A percentile compares a stretch with the other conserved stretches of the same genome.
Evolutionary conservation across 371 early-diverging fungal species (phyloP).

Genomic region (Rhizomucor miehei): DNA sequence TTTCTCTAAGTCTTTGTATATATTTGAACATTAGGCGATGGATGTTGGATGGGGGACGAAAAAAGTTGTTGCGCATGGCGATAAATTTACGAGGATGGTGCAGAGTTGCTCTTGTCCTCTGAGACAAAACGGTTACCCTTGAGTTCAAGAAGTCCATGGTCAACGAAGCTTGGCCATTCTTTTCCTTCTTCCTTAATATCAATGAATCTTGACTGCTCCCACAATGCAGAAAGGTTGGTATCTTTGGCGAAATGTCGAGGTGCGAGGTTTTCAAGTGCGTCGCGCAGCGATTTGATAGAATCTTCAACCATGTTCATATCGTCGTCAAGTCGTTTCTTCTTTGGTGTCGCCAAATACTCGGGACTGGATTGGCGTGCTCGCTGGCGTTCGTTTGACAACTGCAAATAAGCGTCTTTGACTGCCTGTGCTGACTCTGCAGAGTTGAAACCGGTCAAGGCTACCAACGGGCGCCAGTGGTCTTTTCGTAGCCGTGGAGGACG

Average conservation of each 20-base stretch:
- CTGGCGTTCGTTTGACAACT: slow-evolving; percentile 39
- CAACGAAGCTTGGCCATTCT: slow-evolving; percentile 43
- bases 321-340: slow-evolving; percentile 40
- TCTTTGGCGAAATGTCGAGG: slow-evolving; percentile 18
- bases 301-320: slow-evolving; percentile 39
- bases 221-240: slow-evolving; percentile 33
- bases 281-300: slow-evolving; percentile 37
- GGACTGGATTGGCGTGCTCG: slow-evolving; percentile 28
- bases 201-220: slow-evolving; percentile 30
- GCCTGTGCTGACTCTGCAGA: slow-evolving; percentile 50
- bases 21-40: too few relatives aligned
- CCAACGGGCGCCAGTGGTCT: slow-evolving; percentile 61
- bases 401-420: slow-evolving; percentile 57
- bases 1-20: too few relatives aligned
- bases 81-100: too few relatives aligned
- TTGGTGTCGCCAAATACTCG: slow-evolving; percentile 43
- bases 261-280: slow-evolving; percentile 34
- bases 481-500: slow-evolving; percentile 53
- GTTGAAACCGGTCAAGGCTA: slow-evolving; percentile 53
- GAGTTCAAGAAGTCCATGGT: slow-evolving; percentile 45
- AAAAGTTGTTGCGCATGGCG: too few relatives aligned
- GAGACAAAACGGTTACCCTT: slow-evolving; percentile 42
- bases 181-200: slow-evolving; percentile 1
- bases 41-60: too few relatives aligned
- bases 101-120: neutral